Base-by-base conservation (phyloP, 441 rosid species). In the Hura crepitans region DNA sequence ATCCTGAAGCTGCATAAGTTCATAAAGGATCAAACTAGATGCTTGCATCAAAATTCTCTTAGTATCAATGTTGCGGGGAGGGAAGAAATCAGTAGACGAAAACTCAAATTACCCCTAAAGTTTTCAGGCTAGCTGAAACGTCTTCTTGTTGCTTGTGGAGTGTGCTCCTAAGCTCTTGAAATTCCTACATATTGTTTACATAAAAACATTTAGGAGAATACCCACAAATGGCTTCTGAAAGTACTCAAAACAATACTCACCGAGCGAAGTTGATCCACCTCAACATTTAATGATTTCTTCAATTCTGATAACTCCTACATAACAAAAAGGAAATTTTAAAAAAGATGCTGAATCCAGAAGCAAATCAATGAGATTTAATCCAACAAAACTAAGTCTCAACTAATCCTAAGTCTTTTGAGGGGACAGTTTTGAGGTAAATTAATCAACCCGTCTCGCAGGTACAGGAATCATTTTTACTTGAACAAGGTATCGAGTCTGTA, bases 121-220 rank as follows among this genome's bases (percentile, higher is more conserved):
- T 86, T 73, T 79, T 83, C 47, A 91, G 74, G 82, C 88, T 91
- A 31, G 86, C 77, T 0, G 87, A 55, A 58, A 87, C 92, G 77
- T 91, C 96, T 62, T 89, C 96, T 78, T 89, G 96, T 45, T 89
- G 97, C 75, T 89, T 93, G 74, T 86, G 89, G 17, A 91, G 84
- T 35, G 92, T 87, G 62, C 72, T 85, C 73, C 87, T 84, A 72
- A 91, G 82, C 31, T 86, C 92, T 85, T 86, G 85, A 76, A 89
- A 91, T 77, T 91, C 97, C 96, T 89, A 56, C 7, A 70, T 69
- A 69, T 10, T 62, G 59, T 72, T n/a, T 39, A 0, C 2, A 5
- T 6, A 18, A 63, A n/a, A n/a, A 75, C 3, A 35, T 49, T 71
- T 35, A 68, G 8, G 39, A 3, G 4, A 4, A 35, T 35, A 25